Conservation (phyloP, 2,329 filamentous ascomycete species). For the Triangularia setosa region DNA sequence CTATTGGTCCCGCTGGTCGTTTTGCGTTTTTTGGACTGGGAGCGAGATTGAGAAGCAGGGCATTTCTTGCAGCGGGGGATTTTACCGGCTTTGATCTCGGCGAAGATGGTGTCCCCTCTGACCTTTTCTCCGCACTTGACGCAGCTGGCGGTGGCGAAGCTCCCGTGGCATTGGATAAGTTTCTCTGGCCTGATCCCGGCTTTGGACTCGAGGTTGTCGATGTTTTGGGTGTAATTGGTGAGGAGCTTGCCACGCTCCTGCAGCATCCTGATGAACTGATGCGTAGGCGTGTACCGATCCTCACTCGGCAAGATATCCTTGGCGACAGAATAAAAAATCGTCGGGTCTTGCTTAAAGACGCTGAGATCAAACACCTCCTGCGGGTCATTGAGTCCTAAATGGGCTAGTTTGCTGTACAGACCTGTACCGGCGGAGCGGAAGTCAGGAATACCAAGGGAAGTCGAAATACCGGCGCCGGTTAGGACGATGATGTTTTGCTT, state of each 20-base stretch:
- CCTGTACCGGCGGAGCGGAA: constrained; percentile 92
- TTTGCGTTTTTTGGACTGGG: constrained; percentile 52
- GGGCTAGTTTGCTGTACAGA: constrained; percentile 79
- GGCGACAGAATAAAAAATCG: constrained; percentile 86
- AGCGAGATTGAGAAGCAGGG: constrained; percentile 30
- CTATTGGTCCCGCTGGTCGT: constrained; percentile 38
- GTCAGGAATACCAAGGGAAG: constrained; percentile 92
- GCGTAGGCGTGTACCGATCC: constrained; percentile 81
- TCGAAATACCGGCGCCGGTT: constrained; percentile 94
- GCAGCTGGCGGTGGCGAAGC: constrained; percentile 88
- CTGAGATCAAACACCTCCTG: constrained; percentile 94
- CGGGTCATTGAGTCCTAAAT: constrained; percentile 75
- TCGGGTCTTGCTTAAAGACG: constrained; percentile 80
- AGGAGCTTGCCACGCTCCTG: constrained; percentile 85
- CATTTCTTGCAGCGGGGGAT: constrained; percentile 79
- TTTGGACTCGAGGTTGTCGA: constrained; percentile 88
- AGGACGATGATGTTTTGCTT: constrained; percentile 86
- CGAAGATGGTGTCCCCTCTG: constrained; percentile 72
- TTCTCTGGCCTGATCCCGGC: constrained; percentile 79
- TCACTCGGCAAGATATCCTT: constrained; percentile 83
- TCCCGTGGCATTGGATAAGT: constrained; percentile 93
- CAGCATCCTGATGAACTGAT: constrained; percentile 86
- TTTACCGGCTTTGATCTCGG: constrained; percentile 68
- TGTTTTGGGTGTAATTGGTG: constrained; percentile 98
- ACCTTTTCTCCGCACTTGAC: constrained; percentile 75